Percentiles rank a stretch among this genome's conserved stretches.
phyloP scores from a whole-genome alignment of 306 rosid genomes.

The Trifolium fragiferum region DNA sequence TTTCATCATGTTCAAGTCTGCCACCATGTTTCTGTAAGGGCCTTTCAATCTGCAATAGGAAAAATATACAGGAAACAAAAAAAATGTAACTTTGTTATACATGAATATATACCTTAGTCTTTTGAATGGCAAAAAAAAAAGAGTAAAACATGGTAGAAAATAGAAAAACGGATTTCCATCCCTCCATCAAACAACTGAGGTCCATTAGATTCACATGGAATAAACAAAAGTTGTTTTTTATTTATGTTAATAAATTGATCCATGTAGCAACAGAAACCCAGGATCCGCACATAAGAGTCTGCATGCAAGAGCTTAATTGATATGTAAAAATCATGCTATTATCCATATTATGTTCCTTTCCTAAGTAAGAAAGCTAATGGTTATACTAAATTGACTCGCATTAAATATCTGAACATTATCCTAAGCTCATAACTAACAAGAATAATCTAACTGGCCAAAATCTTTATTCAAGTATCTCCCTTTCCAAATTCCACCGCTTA shows the following conservation, averaged over 20 bases:
- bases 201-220: constrained; percentile 25
- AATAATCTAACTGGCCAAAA: constrained; percentile 26
- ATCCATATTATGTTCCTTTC: constrained; percentile 6
- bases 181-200: constrained; percentile 22
- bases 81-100: neutral
- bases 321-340: constrained; percentile 15
- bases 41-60: constrained; percentile 72
- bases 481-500: constrained; percentile 23
- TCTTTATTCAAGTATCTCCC: constrained; percentile 11
- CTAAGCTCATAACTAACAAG: constrained; percentile 13
- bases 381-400: neutral
- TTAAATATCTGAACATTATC: constrained; percentile 12
- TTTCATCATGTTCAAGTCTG: constrained; percentile 83
- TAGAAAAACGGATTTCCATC: constrained; percentile 25
- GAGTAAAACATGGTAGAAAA: constrained; percentile 10
- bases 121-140: constrained; percentile 1
- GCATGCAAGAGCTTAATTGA: constrained; percentile 25
- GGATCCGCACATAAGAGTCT: neutral
- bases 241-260: too few species aligned
- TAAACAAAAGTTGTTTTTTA: too few species aligned
- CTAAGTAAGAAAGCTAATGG: constrained; percentile 20
- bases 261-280: too few species aligned
- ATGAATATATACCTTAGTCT: constrained; percentile 10
- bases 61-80: constrained; percentile 29
- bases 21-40: constrained; percentile 95